phyloP scores from a whole-genome alignment of 2,329 filamentous ascomycete genomes.

The Bipolaris gigantea region DNA sequence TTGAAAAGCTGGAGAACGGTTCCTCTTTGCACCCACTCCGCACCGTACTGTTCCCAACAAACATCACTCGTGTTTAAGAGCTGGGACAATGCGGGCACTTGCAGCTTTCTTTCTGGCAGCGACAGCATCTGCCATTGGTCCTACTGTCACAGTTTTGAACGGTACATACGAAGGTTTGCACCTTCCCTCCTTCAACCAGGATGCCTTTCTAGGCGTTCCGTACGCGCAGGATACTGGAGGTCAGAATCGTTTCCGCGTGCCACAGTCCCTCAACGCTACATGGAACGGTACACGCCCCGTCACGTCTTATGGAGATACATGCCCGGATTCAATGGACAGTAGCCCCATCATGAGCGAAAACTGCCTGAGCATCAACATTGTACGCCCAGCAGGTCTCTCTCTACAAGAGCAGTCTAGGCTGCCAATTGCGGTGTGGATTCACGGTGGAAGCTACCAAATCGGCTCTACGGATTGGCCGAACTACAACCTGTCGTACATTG shows the following conservation, averaged over 20 bases:
- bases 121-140: slow-evolving; percentile 19
- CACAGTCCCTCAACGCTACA: slow-evolving; percentile 53
- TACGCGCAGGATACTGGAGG: slow-evolving; percentile 60
- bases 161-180: slow-evolving; percentile 42
- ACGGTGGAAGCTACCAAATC: slow-evolving; percentile 53
- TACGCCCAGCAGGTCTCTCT: slow-evolving; percentile 55
- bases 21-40: neutral
- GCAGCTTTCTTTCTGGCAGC: slow-evolving; percentile 17
- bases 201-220: slow-evolving; percentile 56
- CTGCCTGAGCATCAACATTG: slow-evolving; percentile 64
- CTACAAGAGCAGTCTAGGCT: slow-evolving; percentile 48
- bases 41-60: neutral
- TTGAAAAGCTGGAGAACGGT: slow-evolving; percentile 14
- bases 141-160: slow-evolving; percentile 37
- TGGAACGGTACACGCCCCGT: slow-evolving; percentile 47
- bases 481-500: slow-evolving; percentile 65
- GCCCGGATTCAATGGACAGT: slow-evolving; percentile 42
- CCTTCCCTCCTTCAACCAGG: slow-evolving; percentile 46
- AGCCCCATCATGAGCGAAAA: slow-evolving; percentile 55
- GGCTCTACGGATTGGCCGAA: slow-evolving; percentile 48
- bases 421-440: slow-evolving; percentile 64
- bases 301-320: slow-evolving; percentile 47
- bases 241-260: slow-evolving; percentile 56
- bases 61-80: slow-evolving; percentile 10
- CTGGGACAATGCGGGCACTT: slow-evolving; percentile 22